These are phyloP conservation scores for Coniophora puteana DNA, from an alignment of 1,284 basidiomycete species.

Conservation along the genomic window DNA sequence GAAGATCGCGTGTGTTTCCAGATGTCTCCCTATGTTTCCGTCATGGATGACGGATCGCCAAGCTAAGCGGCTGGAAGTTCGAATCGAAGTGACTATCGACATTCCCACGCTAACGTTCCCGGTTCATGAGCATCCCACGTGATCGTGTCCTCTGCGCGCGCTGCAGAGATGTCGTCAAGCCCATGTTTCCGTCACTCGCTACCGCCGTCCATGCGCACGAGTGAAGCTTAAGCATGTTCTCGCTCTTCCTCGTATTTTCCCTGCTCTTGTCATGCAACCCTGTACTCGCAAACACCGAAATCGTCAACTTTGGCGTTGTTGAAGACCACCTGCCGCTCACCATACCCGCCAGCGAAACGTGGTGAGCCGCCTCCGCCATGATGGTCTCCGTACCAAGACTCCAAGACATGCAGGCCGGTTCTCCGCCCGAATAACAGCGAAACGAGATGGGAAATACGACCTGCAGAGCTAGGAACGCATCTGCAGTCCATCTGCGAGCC, in stretches of 20 bases:
- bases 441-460: slow-evolving; percentile 32
- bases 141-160: too few relatives aligned
- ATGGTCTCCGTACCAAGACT: slow-evolving; percentile 12
- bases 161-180: too few relatives aligned
- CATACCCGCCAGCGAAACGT: slow-evolving; percentile 29
- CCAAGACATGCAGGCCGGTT: slow-evolving; percentile 24
- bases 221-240: too few relatives aligned
- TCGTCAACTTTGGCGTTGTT: slow-evolving; percentile 45
- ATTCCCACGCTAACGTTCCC: too few relatives aligned
- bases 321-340: slow-evolving; percentile 18
- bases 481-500: slow-evolving; percentile 31
- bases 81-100: too few relatives aligned
- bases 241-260: slow-evolving; percentile 7
- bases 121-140: too few relatives aligned
- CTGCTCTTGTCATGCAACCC: slow-evolving; percentile 22
- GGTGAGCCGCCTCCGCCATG: slow-evolving; percentile 34
- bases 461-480: slow-evolving; percentile 41
- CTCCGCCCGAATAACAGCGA: slow-evolving; percentile 27
- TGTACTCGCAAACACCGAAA: slow-evolving; percentile 58
- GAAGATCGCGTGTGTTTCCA: too few relatives aligned
- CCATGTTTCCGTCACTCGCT: too few relatives aligned
- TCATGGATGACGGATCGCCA: too few relatives aligned
- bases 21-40: too few relatives aligned
- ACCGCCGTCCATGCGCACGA: too few relatives aligned
- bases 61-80: too few relatives aligned